These are phyloP conservation scores for Toxoplasma gondii DNA, from an alignment of 169 alveolate genomes.

Conservation along the genomic window DNA sequence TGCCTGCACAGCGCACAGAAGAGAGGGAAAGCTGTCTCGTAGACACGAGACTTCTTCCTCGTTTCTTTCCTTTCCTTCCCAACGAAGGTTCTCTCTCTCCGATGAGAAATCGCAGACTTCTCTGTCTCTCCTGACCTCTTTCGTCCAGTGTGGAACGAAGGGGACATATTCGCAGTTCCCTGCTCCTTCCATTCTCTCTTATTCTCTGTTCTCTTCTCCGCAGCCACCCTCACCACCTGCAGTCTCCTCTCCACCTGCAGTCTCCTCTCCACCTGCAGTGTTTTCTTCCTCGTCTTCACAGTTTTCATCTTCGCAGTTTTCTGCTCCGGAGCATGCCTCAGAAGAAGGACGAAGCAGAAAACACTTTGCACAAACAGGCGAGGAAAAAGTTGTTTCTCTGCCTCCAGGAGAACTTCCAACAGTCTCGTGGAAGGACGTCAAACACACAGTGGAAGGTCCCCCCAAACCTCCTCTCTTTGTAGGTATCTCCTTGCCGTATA, in stretches of 20 bases:
- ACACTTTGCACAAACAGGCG: not conserved
- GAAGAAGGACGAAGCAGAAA: not conserved
- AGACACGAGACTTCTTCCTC: not conserved
- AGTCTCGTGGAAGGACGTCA: not conserved
- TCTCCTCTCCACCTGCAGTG: too few species aligned
- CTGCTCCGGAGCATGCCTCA: not conserved
- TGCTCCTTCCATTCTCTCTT: not conserved
- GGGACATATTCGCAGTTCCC: not conserved
- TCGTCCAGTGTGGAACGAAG: too few species aligned
- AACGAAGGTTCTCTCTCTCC: too few species aligned
- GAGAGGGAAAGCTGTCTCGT: too few species aligned
- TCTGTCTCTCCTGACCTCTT: not conserved
- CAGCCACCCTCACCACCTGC: not conserved
- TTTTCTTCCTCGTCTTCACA: not conserved
- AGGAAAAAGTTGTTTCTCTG: not conserved
- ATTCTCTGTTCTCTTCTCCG: not conserved
- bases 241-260: not conserved
- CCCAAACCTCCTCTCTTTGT: constrained; percentile 26
- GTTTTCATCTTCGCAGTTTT: not conserved
- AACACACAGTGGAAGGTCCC: not conserved
- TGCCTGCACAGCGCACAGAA: too few species aligned
- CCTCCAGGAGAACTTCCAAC: not conserved
- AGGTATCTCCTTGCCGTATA: not conserved
- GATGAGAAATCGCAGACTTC: not conserved
- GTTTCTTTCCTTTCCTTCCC: not conserved